Base-by-base conservation (phyloP, 2,329 filamentous ascomycete species). In the Periglandula ipomoeae region DNA sequence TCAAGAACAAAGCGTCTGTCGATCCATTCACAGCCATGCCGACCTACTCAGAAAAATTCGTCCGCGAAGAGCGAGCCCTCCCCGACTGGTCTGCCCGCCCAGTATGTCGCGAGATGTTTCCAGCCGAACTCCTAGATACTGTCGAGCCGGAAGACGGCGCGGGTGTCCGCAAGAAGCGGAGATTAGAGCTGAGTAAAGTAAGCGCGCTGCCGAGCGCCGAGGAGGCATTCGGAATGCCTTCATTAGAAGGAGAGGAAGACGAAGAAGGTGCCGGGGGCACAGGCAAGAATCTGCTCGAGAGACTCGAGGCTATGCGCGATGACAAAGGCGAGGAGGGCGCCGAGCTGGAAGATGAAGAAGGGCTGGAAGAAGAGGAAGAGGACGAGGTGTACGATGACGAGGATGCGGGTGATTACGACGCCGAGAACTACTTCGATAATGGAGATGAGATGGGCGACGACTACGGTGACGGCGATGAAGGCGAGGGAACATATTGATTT, bases 381-480 rank as follows among this genome's bases (percentile, higher is more conserved):
- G 73, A 75, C 47, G 71, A 75, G 48, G 66, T 64, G 22, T 76
- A 74, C 52, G 75, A 81, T 43, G 78, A 81, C 48, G 76, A 80
- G 50, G 75, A 78, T 44, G 78, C 74, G 1, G 78, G 78, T 7
- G 78, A 81, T 52, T 82, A 82, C 58, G 74, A 81, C 40, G 78
- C 78, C 2, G 78, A 82, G 56, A 70, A 70, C 9, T 81, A 81
- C 64, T 81, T 81, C 58, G 78, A 81, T 51, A 75, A 72, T 22
- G 76, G 75, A 11, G 75, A 77, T 52, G 75, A 79, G 22, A 71
- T 76, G 46, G 71, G 72, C 32, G 72, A 74, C 20, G 75, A 76
- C 42, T 72, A 72, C 43, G 74, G 69, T 3, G 73, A 73, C 9
- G 73, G 72, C 7, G 76, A 76, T 22, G 78, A 76, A 30, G 75